Base-by-base conservation (phyloP, 805 yeast species). In the Teunomyces barrocoloradensis region DNA sequence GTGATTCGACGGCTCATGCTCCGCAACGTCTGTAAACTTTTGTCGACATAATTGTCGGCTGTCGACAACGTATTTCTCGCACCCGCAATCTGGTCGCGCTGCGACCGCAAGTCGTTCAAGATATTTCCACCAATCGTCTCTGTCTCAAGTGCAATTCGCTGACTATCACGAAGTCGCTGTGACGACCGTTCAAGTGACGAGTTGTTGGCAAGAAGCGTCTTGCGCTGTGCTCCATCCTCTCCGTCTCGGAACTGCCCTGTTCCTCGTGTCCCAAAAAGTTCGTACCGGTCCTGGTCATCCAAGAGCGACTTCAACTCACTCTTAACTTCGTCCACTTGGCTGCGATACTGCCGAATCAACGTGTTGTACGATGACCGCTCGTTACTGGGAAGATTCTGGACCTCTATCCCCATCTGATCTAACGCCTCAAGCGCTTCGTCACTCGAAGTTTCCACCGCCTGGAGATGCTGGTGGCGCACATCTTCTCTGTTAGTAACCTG, bases 41-140 rank as follows among this genome's bases (percentile, higher is more conserved):
- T 84, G 67, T 94, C 98, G 45, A 94, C 96, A 60, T 91, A 89
- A 0, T 86, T 82, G 63, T 94, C 98, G 0, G 98, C 98, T 52
- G 90, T 92, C 67, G 80, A 79, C 43, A 94, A 72, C 0, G 96
- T 88, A 57, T 86, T 87, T 65, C 97, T 81, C 18, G 96, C 82
- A 57, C 91, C 89, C 45, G 81, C 73, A 38, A 94, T 80, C 60
- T 95, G 97, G 60, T 94, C 99, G 49, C 99, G 76, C 70, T 94
- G 99, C 21, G 96, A 85, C 51, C 97, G 78, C 54, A 94, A 73
- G 63, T 92, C 96, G 57, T 82, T 83, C 69, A 94, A 77, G 44
- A 94, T 94, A 54, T 87, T 85, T 11, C 97, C 89, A 1, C 99
- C 99, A 44, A 94, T 82, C 28, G 77, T 76, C 66, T 94, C 99